A percentile compares a stretch with the other conserved stretches of the same genome.
Evolutionary conservation across 768 basidiomycete species (phyloP).

Genomic region (Rhizopogon vinicolor): DNA sequence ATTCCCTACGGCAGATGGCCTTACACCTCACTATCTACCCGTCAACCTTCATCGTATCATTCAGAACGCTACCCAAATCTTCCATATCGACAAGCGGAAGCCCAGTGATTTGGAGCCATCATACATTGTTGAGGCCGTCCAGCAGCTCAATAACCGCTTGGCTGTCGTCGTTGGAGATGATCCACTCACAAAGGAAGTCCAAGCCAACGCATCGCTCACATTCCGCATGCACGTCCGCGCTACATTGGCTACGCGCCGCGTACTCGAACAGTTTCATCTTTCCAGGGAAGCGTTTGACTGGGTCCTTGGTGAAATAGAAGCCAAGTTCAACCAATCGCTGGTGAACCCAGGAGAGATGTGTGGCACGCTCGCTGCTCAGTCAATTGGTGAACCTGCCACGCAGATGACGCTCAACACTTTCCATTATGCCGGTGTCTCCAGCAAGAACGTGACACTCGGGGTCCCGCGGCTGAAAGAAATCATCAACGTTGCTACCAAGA

Average conservation of each 20-base stretch:
- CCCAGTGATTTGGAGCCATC: slow-evolving; percentile 88
- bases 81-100: slow-evolving; percentile 93
- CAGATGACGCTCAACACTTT: slow-evolving; percentile 99
- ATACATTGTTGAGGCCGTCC: slow-evolving; percentile 79
- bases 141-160: slow-evolving; percentile 69
- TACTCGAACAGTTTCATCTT: slow-evolving; percentile 84
- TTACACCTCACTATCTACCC: slow-evolving; percentile 79
- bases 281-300: slow-evolving; percentile 95
- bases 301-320: slow-evolving; percentile 92
- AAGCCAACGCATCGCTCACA: slow-evolving; percentile 83
- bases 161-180: slow-evolving; percentile 89
- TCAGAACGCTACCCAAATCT: slow-evolving; percentile 93
- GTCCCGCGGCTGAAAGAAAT: slow-evolving; percentile 99
- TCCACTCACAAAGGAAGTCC: slow-evolving; percentile 66
- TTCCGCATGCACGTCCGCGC: slow-evolving; percentile 94
- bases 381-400: slow-evolving; percentile 98
- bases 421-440: slow-evolving; percentile 99
- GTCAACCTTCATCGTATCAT: slow-evolving; percentile 95
- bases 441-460: slow-evolving; percentile 98
- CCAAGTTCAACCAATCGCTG: slow-evolving; percentile 91
- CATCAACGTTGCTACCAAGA: slow-evolving; percentile 97
- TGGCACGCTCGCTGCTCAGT: slow-evolving; percentile 95
- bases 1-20: slow-evolving; percentile 72
- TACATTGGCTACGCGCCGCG: slow-evolving; percentile 80
- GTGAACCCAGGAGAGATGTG: slow-evolving; percentile 99